Percentiles rank a stretch among this genome's conserved stretches.
These are phyloP conservation scores for Fomes fomentarius DNA, from an alignment of 1,284 basidiomycete genomes.

Conservation along the genomic window DNA sequence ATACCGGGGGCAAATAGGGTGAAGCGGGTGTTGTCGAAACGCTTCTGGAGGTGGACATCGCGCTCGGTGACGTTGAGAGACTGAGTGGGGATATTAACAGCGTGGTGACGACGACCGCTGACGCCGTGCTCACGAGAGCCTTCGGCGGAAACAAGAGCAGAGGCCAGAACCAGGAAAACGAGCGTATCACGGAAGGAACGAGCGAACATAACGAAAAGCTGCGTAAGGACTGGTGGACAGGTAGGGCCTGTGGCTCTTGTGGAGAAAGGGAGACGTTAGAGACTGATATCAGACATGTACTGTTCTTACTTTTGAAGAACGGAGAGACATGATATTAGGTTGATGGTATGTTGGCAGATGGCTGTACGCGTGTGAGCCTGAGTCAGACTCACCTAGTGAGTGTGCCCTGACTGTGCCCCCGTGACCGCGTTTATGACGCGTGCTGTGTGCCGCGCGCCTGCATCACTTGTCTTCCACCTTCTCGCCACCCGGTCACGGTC, in stretches of 20 bases:
- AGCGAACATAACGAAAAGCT: not conserved
- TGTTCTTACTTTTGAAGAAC: not conserved
- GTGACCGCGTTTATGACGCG: constrained; percentile 17
- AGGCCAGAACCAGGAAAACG: constrained; percentile 18
- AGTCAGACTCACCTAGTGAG: too few species aligned
- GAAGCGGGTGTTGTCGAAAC: constrained; percentile 27
- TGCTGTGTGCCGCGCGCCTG: constrained; percentile 5
- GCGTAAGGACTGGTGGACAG: not conserved
- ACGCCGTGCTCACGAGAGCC: constrained; percentile 9
- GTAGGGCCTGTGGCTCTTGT: constrained; percentile 5
- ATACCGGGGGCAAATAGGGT: constrained; percentile 52
- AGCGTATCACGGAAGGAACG: constrained; percentile 19
- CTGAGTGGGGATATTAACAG: not conserved
- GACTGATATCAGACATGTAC: not conserved
- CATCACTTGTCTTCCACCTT: constrained; percentile 1
- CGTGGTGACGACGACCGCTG: constrained; percentile 16
- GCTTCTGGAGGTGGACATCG: constrained; percentile 22
- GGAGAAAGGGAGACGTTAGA: not conserved
- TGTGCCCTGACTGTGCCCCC: too few species aligned
- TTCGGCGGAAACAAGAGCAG: constrained; percentile 15
- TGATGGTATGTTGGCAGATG: not conserved
- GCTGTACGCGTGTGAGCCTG: too few species aligned
- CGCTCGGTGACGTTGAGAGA: constrained; percentile 9
- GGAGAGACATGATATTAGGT: not conserved
- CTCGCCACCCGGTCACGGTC: not conserved